Evolutionary conservation across 495 filamentous ascomycete genomes (phyloP), one percentile per base, ranked within the genome.

Genomic region (Penicillium angulare): DNA sequence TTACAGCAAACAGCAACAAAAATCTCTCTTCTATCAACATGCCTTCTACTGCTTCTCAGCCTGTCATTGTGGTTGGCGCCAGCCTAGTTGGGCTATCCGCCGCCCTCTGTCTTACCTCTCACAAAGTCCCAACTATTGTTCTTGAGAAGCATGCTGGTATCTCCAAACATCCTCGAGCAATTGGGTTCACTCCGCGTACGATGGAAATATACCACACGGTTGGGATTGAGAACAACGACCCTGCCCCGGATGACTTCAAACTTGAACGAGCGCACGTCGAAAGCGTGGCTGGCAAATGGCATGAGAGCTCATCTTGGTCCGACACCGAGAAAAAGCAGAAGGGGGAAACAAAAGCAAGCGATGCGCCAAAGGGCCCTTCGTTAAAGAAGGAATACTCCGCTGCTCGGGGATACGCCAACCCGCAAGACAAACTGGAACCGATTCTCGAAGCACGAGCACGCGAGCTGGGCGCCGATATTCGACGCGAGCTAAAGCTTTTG

Each of bases 181-280:
- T 68, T 15, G 64, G 66, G 7, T 61, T 70, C 31, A 70, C 60
- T 0, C 38, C 65, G 3, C 63, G 70, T 15, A 70, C 63, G 3
- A 67, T 72, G 58, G 70, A 73, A 31, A 61, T 70, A 2, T 72
- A 54, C 40, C 60, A 60, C 4, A 27, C 29, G 9, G 42, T 70
- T 7, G 63, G 58, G 2, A 52, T 73, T 8, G 64, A 62, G 7
- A 59, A 64, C 16, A 35, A 49, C 8, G 56, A 69, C 10, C 63
- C 63, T 0, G 57, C 57, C 0, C 53, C 59, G 1, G 47, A 53
- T 22, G 45, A 63, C 43, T 61, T 66, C 38, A 34, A 34, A 51
- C 53, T 68, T 38, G 38, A 52, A 43, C 49, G 68, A 7, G 59
- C 49, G 20, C 54, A 59, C 38, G 71, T 57, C 44, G 65, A 58